A percentile compares a stretch with the other conserved stretches of the same genome.
Conservation (phyloP, 225 moss, liverwort and hornwort genomes). For the Climacium dendroides region DNA sequence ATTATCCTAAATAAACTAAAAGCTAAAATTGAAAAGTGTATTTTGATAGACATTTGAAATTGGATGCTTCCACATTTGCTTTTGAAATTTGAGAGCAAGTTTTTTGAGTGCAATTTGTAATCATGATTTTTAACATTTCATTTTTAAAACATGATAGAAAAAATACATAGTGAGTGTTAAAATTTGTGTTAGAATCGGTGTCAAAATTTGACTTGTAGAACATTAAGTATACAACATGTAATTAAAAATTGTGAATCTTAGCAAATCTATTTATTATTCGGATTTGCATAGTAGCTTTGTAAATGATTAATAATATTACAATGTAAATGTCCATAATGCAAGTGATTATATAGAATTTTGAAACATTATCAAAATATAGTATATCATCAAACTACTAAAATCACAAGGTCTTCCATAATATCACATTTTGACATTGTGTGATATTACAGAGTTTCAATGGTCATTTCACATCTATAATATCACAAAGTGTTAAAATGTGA, state of each 20-base stretch:
- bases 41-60: background rate
- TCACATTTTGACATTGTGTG: no score
- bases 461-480: no score
- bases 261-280: background rate
- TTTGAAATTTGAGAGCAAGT: background rate
- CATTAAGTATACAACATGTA: background rate
- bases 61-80: background rate
- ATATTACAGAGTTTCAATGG: no score
- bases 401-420: no score
- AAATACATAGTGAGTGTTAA: background rate
- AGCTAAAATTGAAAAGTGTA: accelerated
- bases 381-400: no score
- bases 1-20: no score
- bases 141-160: background rate
- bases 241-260: background rate
- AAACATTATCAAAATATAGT: background rate
- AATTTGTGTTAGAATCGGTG: no score
- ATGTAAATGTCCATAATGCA: accelerated
- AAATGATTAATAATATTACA: background rate
- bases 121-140: background rate
- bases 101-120: background rate
- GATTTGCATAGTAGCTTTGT: accelerated
- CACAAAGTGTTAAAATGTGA: no score
- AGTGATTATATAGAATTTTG: background rate
- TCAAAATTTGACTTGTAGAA: background rate